Evolutionary conservation across 768 basidiomycete genomes (phyloP).

Genomic region (Tylopilus sp.): DNA sequence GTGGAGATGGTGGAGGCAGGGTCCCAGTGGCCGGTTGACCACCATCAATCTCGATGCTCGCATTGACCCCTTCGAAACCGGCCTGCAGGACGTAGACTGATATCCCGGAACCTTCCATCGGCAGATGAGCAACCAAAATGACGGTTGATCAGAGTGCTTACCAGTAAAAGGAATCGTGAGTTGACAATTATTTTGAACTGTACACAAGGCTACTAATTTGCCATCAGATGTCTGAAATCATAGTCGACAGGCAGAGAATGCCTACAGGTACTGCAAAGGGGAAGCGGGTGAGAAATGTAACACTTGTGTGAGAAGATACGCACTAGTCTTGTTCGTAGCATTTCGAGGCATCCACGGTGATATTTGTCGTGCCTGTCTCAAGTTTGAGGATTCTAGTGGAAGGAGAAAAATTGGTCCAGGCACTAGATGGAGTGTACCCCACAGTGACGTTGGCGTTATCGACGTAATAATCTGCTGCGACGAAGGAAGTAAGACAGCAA

Average conservation of each 20-base stretch:
- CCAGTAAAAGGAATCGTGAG: slow-evolving; percentile 17
- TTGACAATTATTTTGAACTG: not conserved
- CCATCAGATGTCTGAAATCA: not conserved
- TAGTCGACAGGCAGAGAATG: not conserved
- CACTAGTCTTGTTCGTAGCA: slow-evolving; percentile 18
- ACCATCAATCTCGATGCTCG: slow-evolving; percentile 13
- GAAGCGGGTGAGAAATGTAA: not conserved
- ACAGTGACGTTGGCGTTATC: slow-evolving; percentile 12
- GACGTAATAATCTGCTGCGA: slow-evolving; percentile 11
- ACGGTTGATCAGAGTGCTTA: not conserved
- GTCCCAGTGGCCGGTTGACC: not conserved
- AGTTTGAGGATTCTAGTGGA: slow-evolving; percentile 2
- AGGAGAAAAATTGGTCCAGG: slow-evolving; percentile 7
- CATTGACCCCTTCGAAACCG: slow-evolving; percentile 8
- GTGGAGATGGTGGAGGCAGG: slow-evolving; percentile 4
- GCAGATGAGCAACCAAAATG: not conserved
- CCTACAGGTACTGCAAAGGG: slow-evolving; percentile 9
- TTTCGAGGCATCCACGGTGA: slow-evolving; percentile 9
- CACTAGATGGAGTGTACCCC: not conserved
- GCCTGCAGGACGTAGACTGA: slow-evolving; percentile 12
- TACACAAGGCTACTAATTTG: slow-evolving; percentile 9
- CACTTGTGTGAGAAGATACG: not conserved
- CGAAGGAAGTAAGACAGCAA: not conserved
- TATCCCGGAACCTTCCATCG: slow-evolving; percentile 14
- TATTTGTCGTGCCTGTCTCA: not conserved